Conservation (phyloP, 163 green algal species). For the Dunaliella salina region DNA sequence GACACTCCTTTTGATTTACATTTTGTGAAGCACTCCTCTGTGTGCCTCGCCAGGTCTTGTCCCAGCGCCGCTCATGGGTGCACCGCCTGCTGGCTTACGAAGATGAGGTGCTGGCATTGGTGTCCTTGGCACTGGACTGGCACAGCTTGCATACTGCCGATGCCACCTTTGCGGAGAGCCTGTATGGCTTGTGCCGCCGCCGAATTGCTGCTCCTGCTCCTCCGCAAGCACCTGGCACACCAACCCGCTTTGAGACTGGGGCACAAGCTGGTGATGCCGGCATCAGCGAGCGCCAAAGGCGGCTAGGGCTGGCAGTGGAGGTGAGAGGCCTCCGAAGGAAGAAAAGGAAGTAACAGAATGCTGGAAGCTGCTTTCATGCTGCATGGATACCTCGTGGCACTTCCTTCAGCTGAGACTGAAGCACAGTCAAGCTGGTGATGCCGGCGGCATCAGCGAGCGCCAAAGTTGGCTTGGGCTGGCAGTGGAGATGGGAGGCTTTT, state of each 20-base stretch:
- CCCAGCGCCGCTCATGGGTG: slow-evolving; percentile 56
- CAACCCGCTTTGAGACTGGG: no score
- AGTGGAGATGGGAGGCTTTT: no score
- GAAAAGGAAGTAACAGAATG: no score
- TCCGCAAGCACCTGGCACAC: not conserved
- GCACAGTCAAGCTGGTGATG: no score
- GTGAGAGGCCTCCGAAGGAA: slow-evolving; percentile 1
- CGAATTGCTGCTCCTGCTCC: not conserved
- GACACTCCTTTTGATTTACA: no score
- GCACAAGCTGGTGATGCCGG: not conserved
- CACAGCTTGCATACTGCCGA: slow-evolving; percentile 55
- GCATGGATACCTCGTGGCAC: no score
- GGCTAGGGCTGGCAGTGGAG: slow-evolving; percentile 16
- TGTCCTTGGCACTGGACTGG: slow-evolving; percentile 66
- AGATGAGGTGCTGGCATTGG: slow-evolving; percentile 77
- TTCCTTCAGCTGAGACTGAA: no score
- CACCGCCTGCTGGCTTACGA: slow-evolving; percentile 65
- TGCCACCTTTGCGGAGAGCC: slow-evolving; percentile 73
- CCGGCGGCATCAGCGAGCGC: no score
- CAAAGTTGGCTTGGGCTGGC: no score
- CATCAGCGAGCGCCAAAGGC: slow-evolving; percentile 11
- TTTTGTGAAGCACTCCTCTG: no score
- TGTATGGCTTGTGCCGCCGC: slow-evolving; percentile 67
- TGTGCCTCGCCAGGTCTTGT: slow-evolving; percentile 55
- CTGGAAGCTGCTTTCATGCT: no score